These are phyloP conservation scores for Luffa acutangula DNA, from an alignment of 306 rosid genomes.

Conservation along the genomic window DNA sequence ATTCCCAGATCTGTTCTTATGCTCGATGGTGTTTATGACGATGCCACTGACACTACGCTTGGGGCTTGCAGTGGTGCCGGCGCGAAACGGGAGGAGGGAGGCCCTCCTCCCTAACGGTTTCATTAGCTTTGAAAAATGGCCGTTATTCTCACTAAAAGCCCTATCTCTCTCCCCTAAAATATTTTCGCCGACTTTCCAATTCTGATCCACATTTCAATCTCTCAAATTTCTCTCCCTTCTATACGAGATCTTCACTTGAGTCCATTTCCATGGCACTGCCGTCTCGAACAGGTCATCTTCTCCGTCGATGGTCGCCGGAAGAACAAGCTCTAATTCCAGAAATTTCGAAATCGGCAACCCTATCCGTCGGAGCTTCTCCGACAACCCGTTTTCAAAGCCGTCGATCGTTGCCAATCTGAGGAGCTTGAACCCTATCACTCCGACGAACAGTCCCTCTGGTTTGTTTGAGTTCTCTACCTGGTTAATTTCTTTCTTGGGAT, in stretches of 20 bases:
- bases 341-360: constrained; percentile 48
- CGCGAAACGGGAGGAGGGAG: no score
- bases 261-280: constrained; percentile 27
- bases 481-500: not conserved
- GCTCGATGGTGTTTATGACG: constrained; percentile 39
- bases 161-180: not conserved
- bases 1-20: constrained; percentile 71
- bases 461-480: not conserved
- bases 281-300: constrained; percentile 37
- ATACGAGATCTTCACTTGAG: not conserved
- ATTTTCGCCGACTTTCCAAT: not conserved
- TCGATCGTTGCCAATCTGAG: constrained; percentile 34
- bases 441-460: constrained; percentile 68
- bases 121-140: constrained; percentile 26
- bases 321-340: constrained; percentile 39
- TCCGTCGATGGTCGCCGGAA: constrained; percentile 24
- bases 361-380: constrained; percentile 56
- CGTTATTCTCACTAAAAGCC: constrained; percentile 25
- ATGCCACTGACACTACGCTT: constrained; percentile 26
- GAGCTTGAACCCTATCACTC: constrained; percentile 42
- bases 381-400: constrained; percentile 59
- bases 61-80: constrained; percentile 27
- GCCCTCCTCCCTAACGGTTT: no score
- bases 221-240: not conserved
- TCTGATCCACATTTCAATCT: not conserved